Evolutionary conservation across 2,329 filamentous ascomycete species (phyloP), one percentile per base, ranked within the genome.

Genomic region (Orbilia brochopaga): DNA sequence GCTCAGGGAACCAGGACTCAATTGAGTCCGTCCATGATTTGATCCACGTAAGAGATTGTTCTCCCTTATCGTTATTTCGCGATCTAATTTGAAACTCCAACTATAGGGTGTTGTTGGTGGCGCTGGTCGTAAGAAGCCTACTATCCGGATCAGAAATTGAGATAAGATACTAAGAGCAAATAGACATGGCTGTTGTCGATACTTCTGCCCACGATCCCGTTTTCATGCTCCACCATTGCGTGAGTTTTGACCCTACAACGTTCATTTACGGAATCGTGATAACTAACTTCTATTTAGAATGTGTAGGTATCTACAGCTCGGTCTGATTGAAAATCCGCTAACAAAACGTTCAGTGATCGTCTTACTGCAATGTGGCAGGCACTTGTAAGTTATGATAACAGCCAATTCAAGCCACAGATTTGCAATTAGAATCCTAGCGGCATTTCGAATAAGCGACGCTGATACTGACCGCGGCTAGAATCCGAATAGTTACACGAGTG

Each of bases 141-240:
- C 11, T 30, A 5, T 15, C 23, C 17, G n/a, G 6, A n/a, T n/a
- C n/a, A 52, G n/a, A 32, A 10, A 30, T 15, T 11, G 13, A 4
- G n/a, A 30, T 5, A 11, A 23, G n/a, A 2, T 44, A 1, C 60
- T 72, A 37, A 65, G 13, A 2, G 35, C n/a, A 51, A 10, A 32
- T 30, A 72, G 67, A 72, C 44, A 72, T 72, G 67, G 67, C 67
- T 5, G 55, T 72, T 6, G 60, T 72, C 0, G 60, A 72, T 53
- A 61, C 60, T 2, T 51, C 54, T 2, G 60, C 54, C 7, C 27
- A 37, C 8, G 67, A 72, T 42, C 67, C 67, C 15, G 55, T 72
- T 11, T 72, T 72, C 37, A 40, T 40, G 55, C 56, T 72, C 19
- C 67, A 72, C 35, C 67, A 72, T 57, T 60, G 54, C 35, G 67